Conservation (phyloP, 805 yeast genomes). For the Saccharomycopsis selenospora region DNA sequence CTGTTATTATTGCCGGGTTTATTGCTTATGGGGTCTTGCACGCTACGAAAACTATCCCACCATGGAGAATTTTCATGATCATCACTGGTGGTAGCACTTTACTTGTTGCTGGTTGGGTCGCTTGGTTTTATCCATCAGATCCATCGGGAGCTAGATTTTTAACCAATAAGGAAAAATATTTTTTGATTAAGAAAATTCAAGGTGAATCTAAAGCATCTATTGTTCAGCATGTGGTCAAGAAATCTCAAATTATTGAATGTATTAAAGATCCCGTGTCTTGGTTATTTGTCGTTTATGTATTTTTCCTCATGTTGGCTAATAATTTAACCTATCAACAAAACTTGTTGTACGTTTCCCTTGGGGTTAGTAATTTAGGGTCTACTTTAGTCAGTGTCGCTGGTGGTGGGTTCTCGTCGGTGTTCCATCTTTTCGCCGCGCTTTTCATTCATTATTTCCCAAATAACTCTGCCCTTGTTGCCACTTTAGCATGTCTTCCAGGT, state of each 20-base stretch:
- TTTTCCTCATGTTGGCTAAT: constrained; percentile 42
- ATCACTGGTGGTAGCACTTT: constrained; percentile 51
- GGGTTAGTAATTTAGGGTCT: constrained; percentile 33
- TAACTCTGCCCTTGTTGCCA: constrained; percentile 28
- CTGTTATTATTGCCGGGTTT: constrained; percentile 37
- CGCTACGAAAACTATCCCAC: constrained; percentile 24
- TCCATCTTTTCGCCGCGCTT: constrained; percentile 29
- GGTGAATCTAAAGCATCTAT: constrained; percentile 34
- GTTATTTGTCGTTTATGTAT: constrained; percentile 31
- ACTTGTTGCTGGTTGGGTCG: constrained; percentile 29
- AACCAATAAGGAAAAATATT: constrained; percentile 41
- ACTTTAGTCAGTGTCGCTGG: constrained; percentile 45
- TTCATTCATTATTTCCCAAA: constrained; percentile 27
- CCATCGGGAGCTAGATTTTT: constrained; percentile 47
- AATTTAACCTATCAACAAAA: constrained; percentile 45
- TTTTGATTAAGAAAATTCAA: constrained; percentile 41
- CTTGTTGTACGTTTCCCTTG: constrained; percentile 34
- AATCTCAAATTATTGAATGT: constrained; percentile 42
- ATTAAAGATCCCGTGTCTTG: constrained; percentile 42
- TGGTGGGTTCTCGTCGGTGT: constrained; percentile 33
- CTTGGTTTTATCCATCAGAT: constrained; percentile 45
- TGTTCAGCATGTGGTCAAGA: constrained; percentile 42
- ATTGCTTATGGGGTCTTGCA: constrained; percentile 34
- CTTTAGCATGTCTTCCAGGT: constrained; percentile 30
- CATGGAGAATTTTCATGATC: constrained; percentile 51